Conservation (phyloP, 2,329 filamentous ascomycete genomes). For the Mariannaea elegans region DNA sequence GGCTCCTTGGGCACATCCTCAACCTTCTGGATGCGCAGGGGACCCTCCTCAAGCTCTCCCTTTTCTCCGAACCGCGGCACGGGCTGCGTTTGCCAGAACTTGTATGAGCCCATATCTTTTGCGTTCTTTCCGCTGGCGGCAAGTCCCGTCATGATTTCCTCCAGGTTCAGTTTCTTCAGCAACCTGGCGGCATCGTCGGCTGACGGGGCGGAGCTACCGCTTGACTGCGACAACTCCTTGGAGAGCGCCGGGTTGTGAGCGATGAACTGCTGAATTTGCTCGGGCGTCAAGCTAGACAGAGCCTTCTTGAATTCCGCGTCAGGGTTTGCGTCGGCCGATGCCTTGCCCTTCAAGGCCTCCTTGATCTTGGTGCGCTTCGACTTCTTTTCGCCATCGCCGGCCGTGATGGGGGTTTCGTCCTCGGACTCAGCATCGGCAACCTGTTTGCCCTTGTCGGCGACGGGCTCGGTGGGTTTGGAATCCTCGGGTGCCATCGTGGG, state of each 20-base stretch:
- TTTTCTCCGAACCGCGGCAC: conserved; percentile 82
- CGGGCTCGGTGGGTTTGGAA: conserved; percentile 68
- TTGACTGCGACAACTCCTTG: conserved; percentile 58
- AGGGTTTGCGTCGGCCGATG: conserved; percentile 41
- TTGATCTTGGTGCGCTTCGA: conserved; percentile 71
- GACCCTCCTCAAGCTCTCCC: conserved; percentile 74
- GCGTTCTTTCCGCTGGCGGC: conserved; percentile 85
- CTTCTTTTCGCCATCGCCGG: conserved; percentile 60
- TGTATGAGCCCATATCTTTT: conserved; percentile 97
- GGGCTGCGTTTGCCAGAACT: conserved; percentile 98
- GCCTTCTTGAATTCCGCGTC: conserved; percentile 58
- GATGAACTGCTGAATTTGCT: conserved; percentile 72
- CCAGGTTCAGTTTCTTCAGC: conserved; percentile 71
- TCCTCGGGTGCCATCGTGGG: conserved; percentile 62
- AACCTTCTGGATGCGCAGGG: conserved; percentile 81
- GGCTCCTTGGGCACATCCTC: conserved; percentile 83
- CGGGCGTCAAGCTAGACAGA: conserved; percentile 61
- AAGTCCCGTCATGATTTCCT: conserved; percentile 78
- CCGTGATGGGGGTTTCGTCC: conserved; percentile 49
- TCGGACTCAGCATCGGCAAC: conserved; percentile 58
- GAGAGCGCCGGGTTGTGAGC: conserved; percentile 77
- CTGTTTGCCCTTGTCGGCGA: conserved; percentile 59
- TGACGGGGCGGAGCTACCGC: conserved; percentile 47
- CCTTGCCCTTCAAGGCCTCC: conserved; percentile 51
- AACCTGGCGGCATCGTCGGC: conserved; percentile 58